Percentiles rank a stretch among this genome's conserved stretches.
These are phyloP conservation scores for Kluyveromyces marxianus DNA, from an alignment of 1,139 yeast species.

Conservation along the genomic window DNA sequence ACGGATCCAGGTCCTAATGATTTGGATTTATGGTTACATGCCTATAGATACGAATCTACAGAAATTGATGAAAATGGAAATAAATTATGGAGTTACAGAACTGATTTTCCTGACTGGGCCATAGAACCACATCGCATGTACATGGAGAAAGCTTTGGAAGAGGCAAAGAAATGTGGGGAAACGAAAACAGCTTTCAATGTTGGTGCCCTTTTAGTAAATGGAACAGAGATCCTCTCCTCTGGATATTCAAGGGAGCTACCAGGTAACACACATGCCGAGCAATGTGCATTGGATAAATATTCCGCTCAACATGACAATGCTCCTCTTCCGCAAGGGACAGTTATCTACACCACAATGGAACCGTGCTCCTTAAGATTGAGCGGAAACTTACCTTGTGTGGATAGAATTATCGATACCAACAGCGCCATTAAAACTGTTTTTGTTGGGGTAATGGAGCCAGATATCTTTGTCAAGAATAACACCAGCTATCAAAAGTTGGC, in stretches of 20 bases:
- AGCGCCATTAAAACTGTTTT: slow-evolving; percentile 60
- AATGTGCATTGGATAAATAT: slow-evolving; percentile 82
- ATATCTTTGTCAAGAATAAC: slow-evolving; percentile 75
- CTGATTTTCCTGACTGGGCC: slow-evolving; percentile 88
- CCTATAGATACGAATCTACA: slow-evolving; percentile 62
- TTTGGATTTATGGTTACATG: slow-evolving; percentile 84
- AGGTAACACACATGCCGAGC: slow-evolving; percentile 98
- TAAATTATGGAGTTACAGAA: slow-evolving; percentile 64
- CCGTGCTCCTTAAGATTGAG: slow-evolving; percentile 88
- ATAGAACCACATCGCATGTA: slow-evolving; percentile 45
- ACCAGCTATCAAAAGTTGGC: slow-evolving; percentile 51
- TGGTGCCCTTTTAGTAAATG: slow-evolving; percentile 76
- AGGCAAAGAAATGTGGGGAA: slow-evolving; percentile 77
- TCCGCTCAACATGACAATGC: slow-evolving; percentile 34
- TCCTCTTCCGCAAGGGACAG: slow-evolving; percentile 67
- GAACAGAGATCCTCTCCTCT: slow-evolving; percentile 57
- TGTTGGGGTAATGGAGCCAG: slow-evolving; percentile 91
- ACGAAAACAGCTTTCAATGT: slow-evolving; percentile 87
- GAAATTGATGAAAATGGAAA: slow-evolving; percentile 29
- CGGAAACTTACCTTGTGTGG: slow-evolving; percentile 85
- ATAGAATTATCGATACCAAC: slow-evolving; percentile 54
- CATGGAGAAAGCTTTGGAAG: slow-evolving; percentile 55
- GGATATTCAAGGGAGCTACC: slow-evolving; percentile 89
- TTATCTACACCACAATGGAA: slow-evolving; percentile 93
- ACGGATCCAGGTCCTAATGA: slow-evolving; percentile 87